These are phyloP conservation scores for Wickerhamiella hasegawae DNA, from an alignment of 805 yeast species.

Conservation along the genomic window DNA sequence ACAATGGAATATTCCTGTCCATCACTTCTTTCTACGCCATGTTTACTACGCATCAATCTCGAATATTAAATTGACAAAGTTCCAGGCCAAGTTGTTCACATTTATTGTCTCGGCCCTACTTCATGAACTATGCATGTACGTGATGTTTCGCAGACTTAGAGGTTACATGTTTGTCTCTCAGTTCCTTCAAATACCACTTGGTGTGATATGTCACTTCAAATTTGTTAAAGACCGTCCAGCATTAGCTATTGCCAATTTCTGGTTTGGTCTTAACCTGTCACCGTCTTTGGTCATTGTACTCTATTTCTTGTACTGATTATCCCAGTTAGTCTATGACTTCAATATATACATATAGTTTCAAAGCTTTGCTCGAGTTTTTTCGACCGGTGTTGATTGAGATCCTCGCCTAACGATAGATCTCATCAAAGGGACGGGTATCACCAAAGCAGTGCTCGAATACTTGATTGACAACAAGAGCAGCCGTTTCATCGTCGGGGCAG, in stretches of 20 bases:
- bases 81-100: constrained; percentile 48
- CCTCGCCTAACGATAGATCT: constrained; percentile 49
- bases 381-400: too few relatives aligned
- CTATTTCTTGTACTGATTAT: constrained; percentile 53
- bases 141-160: constrained; percentile 61
- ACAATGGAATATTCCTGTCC: constrained; percentile 91
- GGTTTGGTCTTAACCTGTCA: constrained; percentile 83
- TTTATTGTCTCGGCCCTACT: constrained; percentile 55
- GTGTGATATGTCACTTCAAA: constrained; percentile 42
- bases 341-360: too few relatives aligned
- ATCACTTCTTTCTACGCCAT: constrained; percentile 74
- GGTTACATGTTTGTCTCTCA: constrained; percentile 75
- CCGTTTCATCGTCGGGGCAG: constrained; percentile 58
- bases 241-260: constrained; percentile 68
- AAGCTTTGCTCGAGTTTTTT: too few relatives aligned
- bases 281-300: constrained; percentile 78
- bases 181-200: constrained; percentile 76
- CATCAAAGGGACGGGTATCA: constrained; percentile 92
- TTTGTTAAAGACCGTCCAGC: constrained; percentile 38
- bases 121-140: constrained; percentile 88
- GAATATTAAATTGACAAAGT: constrained; percentile 47
- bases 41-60: constrained; percentile 86
- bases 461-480: constrained; percentile 61
- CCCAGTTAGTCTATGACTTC: too few relatives aligned
- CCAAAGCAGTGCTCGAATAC: constrained; percentile 89